These are phyloP conservation scores for Lepidium didymum DNA, from an alignment of 345 rosid genomes.

Conservation along the genomic window DNA sequence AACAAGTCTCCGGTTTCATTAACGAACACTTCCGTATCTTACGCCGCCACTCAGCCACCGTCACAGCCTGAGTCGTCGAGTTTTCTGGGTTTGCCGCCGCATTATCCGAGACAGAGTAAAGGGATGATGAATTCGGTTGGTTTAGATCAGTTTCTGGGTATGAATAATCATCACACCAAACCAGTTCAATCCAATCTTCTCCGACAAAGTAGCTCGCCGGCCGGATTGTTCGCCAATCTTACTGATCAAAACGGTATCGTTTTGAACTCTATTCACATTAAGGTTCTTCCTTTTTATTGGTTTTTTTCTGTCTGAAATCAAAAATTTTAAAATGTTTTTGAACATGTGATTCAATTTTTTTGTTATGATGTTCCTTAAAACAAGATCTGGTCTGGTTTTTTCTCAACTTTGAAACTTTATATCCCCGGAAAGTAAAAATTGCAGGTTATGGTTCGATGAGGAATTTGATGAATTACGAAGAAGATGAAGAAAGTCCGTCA, in stretches of 20 bases:
- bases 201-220: conserved; percentile 80
- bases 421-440: background rate
- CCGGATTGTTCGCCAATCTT: conserved; percentile 58
- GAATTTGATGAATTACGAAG: conserved; percentile 43
- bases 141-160: conserved; percentile 42
- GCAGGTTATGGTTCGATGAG: conserved; percentile 53
- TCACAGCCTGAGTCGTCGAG: conserved; percentile 29
- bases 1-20: conserved; percentile 28
- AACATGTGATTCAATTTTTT: background rate
- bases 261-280: background rate
- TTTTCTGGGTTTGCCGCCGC: conserved; percentile 66
- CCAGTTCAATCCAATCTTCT: conserved; percentile 39
- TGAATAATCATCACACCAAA: conserved; percentile 39
- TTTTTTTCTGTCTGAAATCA: background rate
- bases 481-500: conserved; percentile 45
- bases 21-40: conserved; percentile 26
- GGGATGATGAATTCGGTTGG: conserved; percentile 37
- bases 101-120: conserved; percentile 59
- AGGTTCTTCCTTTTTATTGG: background rate
- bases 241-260: conserved; percentile 66
- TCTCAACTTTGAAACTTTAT: background rate
- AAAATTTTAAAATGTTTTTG: background rate
- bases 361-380: background rate
- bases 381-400: conserved; percentile 15
- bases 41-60: conserved; percentile 21